phyloP scores from a whole-genome alignment of 495 filamentous ascomycete species.

The Aspergillus olivimuriae region DNA sequence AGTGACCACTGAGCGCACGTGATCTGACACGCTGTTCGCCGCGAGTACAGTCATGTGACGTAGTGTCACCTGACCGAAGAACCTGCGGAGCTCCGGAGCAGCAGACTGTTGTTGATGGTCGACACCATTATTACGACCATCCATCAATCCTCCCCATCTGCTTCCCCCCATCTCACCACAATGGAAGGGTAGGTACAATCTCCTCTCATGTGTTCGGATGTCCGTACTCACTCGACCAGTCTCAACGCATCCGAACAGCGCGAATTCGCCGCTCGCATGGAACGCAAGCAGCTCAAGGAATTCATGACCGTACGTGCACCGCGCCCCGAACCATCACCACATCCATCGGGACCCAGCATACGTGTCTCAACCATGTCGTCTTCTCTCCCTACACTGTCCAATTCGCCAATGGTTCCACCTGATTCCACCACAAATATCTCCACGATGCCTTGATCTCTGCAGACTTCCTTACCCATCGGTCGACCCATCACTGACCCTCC shows the following conservation, averaged over 20 bases:
- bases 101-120: conserved; percentile 3
- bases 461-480: not conserved
- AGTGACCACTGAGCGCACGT: too few species aligned
- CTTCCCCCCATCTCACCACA: conserved; percentile 9
- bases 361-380: not conserved
- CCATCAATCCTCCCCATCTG: not conserved
- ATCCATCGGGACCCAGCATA: too few species aligned
- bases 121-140: conserved; percentile 6
- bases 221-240: conserved; percentile 25
- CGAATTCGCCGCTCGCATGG: conserved; percentile 86
- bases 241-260: conserved; percentile 81
- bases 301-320: conserved; percentile 80
- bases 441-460: not conserved
- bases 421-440: not conserved
- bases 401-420: not conserved
- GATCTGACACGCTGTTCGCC: too few species aligned
- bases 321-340: too few species aligned
- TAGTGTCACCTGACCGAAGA: conserved; percentile 16
- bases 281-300: conserved; percentile 96
- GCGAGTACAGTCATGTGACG: conserved; percentile 11
- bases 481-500: not conserved
- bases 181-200: conserved; percentile 48
- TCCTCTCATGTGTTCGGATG: too few species aligned
- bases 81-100: conserved; percentile 32
- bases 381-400: not conserved